phyloP scores from a whole-genome alignment of 2,329 filamentous ascomycete genomes.

The Calonectria pauciramosa region DNA sequence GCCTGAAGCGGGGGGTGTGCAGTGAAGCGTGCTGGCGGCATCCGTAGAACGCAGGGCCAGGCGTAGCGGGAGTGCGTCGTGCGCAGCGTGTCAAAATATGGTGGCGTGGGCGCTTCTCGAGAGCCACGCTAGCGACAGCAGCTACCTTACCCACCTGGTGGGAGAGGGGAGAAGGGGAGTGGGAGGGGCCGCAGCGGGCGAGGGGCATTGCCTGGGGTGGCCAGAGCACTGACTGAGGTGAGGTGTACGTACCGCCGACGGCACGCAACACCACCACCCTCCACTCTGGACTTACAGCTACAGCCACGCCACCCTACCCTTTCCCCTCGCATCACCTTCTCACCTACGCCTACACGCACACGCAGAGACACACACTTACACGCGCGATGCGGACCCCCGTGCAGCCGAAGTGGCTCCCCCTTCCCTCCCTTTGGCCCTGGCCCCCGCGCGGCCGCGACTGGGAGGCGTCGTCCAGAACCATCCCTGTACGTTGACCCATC shows the following conservation, averaged over 20 bases:
- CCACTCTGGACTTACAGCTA: slow-evolving; percentile 31
- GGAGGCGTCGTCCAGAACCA: slow-evolving; percentile 41
- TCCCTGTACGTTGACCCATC: slow-evolving; percentile 42
- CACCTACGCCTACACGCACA: slow-evolving; percentile 8
- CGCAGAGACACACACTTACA: slow-evolving; percentile 24
- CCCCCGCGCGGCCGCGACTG: slow-evolving; percentile 42
- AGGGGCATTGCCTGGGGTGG: background rate
- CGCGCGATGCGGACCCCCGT: slow-evolving; percentile 44
- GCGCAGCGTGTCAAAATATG: slow-evolving; percentile 4
- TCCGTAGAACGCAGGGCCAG: background rate
- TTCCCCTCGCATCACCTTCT: background rate
- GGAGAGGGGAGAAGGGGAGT: background rate
- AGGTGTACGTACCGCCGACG: background rate
- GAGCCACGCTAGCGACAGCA: background rate
- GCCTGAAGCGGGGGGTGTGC: slow-evolving; percentile 32
- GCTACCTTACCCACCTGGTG: slow-evolving; percentile 4
- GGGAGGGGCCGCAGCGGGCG: slow-evolving; percentile 1
- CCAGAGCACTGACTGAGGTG: background rate
- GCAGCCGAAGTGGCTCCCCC: slow-evolving; percentile 45
- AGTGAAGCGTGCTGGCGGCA: background rate
- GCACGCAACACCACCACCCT: slow-evolving; percentile 21
- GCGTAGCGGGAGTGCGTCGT: background rate
- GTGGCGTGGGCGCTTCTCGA: background rate
- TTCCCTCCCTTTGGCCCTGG: slow-evolving; percentile 37
- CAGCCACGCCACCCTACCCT: slow-evolving; percentile 27